phyloP scores from a whole-genome alignment of 2,329 filamentous ascomycete genomes.

The Botrytis hyacinthi region DNA sequence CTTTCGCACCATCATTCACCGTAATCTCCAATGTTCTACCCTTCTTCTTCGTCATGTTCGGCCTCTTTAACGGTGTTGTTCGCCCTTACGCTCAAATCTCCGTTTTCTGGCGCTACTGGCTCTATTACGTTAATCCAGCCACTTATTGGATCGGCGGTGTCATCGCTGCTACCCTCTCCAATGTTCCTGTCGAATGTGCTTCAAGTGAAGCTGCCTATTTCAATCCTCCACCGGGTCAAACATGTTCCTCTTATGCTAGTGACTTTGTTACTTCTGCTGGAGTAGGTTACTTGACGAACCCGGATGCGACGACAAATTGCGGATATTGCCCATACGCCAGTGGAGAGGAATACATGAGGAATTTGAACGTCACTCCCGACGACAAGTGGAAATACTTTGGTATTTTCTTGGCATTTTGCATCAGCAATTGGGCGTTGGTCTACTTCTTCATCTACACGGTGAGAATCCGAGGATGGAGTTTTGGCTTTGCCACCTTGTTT shows the following conservation, averaged over 20 bases:
- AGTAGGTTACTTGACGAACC: slow-evolving; percentile 64
- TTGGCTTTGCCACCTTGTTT: slow-evolving; percentile 63
- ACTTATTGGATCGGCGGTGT: slow-evolving; percentile 71
- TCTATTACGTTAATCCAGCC: slow-evolving; percentile 64
- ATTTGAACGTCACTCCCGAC: slow-evolving; percentile 47
- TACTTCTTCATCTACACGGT: slow-evolving; percentile 78
- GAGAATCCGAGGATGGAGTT: slow-evolving; percentile 66
- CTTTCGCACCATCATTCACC: slow-evolving; percentile 75
- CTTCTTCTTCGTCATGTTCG: slow-evolving; percentile 53
- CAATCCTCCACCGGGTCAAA: slow-evolving; percentile 61
- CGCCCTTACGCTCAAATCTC: slow-evolving; percentile 58
- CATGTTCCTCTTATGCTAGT: slow-evolving; percentile 63
- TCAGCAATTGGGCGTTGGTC: slow-evolving; percentile 69
- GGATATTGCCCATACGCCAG: slow-evolving; percentile 65
- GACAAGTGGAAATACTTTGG: slow-evolving; percentile 74
- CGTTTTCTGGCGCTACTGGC: slow-evolving; percentile 39
- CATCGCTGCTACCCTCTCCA: slow-evolving; percentile 59
- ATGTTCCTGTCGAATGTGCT: slow-evolving; percentile 50
- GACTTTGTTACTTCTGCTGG: slow-evolving; percentile 50
- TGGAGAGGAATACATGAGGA: slow-evolving; percentile 63
- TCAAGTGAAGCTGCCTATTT: slow-evolving; percentile 58
- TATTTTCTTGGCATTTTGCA: slow-evolving; percentile 68
- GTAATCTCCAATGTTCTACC: slow-evolving; percentile 64
- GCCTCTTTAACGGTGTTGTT: slow-evolving; percentile 74
- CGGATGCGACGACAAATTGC: slow-evolving; percentile 56